Conservation (phyloP, 2,329 filamentous ascomycete species). For the Aulographum hederae region DNA sequence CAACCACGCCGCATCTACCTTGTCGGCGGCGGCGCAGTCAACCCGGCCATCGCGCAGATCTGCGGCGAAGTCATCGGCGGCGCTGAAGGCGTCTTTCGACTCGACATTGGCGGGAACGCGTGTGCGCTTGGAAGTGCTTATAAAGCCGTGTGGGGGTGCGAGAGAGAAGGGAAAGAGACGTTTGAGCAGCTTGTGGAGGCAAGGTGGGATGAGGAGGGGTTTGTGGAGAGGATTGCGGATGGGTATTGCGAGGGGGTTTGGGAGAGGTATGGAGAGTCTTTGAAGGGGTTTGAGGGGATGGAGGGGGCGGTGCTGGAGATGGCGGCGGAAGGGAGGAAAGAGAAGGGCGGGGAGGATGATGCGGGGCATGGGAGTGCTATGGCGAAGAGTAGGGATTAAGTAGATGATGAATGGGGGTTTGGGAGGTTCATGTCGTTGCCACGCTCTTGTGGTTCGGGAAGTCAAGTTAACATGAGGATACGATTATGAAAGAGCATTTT, state of each 20-base stretch:
- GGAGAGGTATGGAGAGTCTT: constrained; percentile 56
- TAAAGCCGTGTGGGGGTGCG: constrained; percentile 86
- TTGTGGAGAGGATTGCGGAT: constrained; percentile 64
- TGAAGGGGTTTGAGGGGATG: constrained; percentile 61
- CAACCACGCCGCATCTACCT: constrained; percentile 86
- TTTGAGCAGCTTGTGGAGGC: constrained; percentile 77
- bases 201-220: constrained; percentile 72
- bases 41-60: constrained; percentile 72
- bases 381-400: no score
- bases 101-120: constrained; percentile 89
- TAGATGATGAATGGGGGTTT: no score
- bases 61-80: constrained; percentile 80
- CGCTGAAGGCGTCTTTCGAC: constrained; percentile 73
- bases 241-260: constrained; percentile 64
- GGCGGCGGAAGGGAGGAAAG: constrained; percentile 11
- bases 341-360: no score
- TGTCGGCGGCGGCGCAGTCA: constrained; percentile 79
- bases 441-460: no score
- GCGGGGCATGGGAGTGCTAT: no score
- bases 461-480: no score
- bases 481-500: no score
- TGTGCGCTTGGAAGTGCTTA: constrained; percentile 89
- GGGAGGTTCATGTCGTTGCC: no score
- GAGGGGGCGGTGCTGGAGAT: constrained; percentile 44
- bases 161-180: constrained; percentile 45